Conservation (phyloP, 2,329 filamentous ascomycete genomes). For the Acrodontium crateriforme region DNA sequence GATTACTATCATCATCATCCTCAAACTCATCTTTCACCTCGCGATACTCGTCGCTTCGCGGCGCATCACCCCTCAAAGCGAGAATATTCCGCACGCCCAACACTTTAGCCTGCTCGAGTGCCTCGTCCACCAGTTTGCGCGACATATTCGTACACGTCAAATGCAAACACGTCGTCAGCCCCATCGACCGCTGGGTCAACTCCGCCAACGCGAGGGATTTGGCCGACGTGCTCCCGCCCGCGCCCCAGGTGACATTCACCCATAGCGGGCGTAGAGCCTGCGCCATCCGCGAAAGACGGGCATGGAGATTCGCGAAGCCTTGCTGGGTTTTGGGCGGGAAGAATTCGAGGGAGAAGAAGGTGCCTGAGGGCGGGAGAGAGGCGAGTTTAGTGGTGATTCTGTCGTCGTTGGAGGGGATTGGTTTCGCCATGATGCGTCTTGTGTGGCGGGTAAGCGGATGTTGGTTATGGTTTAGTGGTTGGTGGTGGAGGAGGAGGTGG, state of each 20-base stretch:
- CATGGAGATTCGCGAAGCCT: constrained; percentile 87
- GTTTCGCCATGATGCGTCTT: too few species aligned
- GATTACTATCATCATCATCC: constrained; percentile 48
- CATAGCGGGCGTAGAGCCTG: constrained; percentile 82
- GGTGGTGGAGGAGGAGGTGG: too few species aligned
- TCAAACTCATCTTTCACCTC: constrained; percentile 44
- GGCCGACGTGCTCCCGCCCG: constrained; percentile 77
- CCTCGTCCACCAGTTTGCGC: constrained; percentile 68
- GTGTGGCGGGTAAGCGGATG: too few species aligned
- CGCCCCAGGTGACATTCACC: constrained; percentile 96
- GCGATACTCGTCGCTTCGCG: constrained; percentile 75
- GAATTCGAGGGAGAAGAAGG: constrained; percentile 96
- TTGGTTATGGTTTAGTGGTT: too few species aligned
- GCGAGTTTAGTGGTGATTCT: constrained; percentile 85
- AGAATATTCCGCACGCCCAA: constrained; percentile 89
- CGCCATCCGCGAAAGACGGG: constrained; percentile 89
- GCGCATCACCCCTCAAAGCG: constrained; percentile 81
- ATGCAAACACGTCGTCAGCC: constrained; percentile 87
- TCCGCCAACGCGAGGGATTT: constrained; percentile 92
- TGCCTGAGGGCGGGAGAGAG: constrained; percentile 64
- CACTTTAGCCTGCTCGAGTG: constrained; percentile 77
- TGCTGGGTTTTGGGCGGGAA: constrained; percentile 96
- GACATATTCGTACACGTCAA: constrained; percentile 98
- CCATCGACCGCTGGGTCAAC: constrained; percentile 82
- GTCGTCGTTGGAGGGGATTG: too few species aligned